These are phyloP conservation scores for Calonectria multiphialidica DNA, from an alignment of 2,329 filamentous ascomycete genomes.

Conservation along the genomic window DNA sequence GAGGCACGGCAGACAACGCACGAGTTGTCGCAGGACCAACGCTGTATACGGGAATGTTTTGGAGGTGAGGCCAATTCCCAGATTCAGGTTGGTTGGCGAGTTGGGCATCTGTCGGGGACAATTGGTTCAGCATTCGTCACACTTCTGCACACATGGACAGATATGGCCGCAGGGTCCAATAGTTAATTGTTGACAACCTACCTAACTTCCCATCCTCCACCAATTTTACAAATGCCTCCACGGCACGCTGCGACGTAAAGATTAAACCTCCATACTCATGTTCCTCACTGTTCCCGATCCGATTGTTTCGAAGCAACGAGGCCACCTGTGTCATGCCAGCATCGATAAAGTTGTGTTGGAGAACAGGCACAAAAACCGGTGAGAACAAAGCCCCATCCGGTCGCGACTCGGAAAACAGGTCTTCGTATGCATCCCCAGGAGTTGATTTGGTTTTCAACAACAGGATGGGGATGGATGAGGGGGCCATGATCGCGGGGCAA, in stretches of 20 bases:
- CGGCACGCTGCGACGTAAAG: constrained; percentile 86
- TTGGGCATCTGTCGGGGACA: constrained; percentile 22
- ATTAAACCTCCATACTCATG: constrained; percentile 79
- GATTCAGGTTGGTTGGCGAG: constrained; percentile 4
- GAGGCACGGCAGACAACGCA: constrained; percentile 70
- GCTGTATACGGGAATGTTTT: constrained; percentile 76
- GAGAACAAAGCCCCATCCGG: constrained; percentile 60
- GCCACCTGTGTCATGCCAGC: constrained; percentile 67
- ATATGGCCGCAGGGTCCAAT: neutral
- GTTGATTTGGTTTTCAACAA: constrained; percentile 83
- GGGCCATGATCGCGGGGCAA: constrained; percentile 25
- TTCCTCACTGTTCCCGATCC: constrained; percentile 53
- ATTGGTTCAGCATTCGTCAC: constrained; percentile 8
- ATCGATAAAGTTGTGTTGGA: constrained; percentile 77
- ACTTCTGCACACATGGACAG: neutral
- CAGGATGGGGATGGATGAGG: constrained; percentile 63
- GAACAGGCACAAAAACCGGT: constrained; percentile 80
- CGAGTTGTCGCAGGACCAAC: constrained; percentile 86
- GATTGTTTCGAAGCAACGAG: constrained; percentile 58
- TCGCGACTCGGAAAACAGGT: constrained; percentile 66
- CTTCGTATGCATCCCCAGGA: constrained; percentile 79
- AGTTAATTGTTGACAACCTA: constrained; percentile 13
- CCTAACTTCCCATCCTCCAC: constrained; percentile 65
- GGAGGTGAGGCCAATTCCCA: constrained; percentile 63
- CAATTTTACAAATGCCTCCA: constrained; percentile 79